A percentile compares a stretch with the other conserved stretches of the same genome.
Evolutionary conservation across 148 eudicot species (phyloP).

Genomic region (Gaultheria prostrata): DNA sequence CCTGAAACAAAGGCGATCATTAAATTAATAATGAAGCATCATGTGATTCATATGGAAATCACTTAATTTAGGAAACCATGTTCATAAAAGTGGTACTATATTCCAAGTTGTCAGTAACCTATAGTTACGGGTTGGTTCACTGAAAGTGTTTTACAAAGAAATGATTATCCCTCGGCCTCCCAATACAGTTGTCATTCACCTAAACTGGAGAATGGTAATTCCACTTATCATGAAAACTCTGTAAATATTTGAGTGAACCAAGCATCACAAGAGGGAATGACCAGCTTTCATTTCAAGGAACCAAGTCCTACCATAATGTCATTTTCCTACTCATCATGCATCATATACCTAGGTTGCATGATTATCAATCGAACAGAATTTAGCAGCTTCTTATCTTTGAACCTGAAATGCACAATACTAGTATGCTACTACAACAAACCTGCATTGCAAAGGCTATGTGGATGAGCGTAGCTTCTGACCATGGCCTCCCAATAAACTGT

Average conservation of each 20-base stretch:
- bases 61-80: not conserved
- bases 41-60: not conserved
- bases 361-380: not conserved
- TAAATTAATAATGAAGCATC: not conserved
- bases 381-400: not conserved
- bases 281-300: not conserved
- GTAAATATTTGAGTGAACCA: not conserved
- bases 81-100: not conserved
- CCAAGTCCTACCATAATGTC: not conserved
- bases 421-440: constrained; percentile 36
- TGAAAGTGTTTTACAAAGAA: not conserved
- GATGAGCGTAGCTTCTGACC: constrained; percentile 84
- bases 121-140: not conserved
- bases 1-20: constrained; percentile 36
- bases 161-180: not conserved
- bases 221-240: not conserved
- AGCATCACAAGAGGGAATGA: not conserved
- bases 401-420: not conserved
- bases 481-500: constrained; percentile 83
- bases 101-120: not conserved
- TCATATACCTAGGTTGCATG: not conserved
- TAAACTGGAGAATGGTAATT: not conserved
- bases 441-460: constrained; percentile 70
- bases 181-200: not conserved
- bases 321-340: not conserved